phyloP scores from a whole-genome alignment of 495 filamentous ascomycete species.

The Talaromyces thailandensis region DNA sequence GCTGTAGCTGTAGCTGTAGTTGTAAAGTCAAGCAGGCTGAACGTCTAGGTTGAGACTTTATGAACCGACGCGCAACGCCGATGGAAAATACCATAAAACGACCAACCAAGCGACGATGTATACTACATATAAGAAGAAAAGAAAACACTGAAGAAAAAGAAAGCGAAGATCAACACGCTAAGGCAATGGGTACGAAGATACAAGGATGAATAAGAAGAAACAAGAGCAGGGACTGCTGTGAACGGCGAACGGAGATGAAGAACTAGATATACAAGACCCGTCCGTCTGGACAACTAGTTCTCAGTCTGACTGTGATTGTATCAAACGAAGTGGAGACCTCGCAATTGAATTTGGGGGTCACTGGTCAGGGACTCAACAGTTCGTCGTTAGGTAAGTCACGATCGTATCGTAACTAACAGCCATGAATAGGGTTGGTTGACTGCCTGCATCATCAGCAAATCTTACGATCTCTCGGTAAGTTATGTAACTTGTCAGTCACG shows the following conservation, averaged over 20 bases:
- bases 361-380: slow-evolving; percentile 8
- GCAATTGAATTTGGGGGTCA: slow-evolving; percentile 12
- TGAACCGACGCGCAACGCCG: neutral
- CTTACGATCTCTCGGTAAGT: too few species aligned
- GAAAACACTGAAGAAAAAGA: slow-evolving; percentile 6
- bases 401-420: neutral
- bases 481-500: neutral
- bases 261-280: slow-evolving; percentile 17
- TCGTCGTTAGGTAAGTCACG: neutral
- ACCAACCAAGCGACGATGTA: neutral
- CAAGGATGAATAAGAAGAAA: slow-evolving; percentile 17
- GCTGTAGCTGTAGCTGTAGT: neutral
- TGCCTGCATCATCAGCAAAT: neutral
- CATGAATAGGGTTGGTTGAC: neutral
- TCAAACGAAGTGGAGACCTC: neutral
- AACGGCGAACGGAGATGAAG: slow-evolving; percentile 15
- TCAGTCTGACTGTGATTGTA: neutral
- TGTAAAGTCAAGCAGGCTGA: neutral
- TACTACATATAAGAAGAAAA: neutral
- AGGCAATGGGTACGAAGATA: slow-evolving; percentile 4
- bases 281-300: neutral
- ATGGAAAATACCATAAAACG: neutral
- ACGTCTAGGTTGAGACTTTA: neutral
- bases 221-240: slow-evolving; percentile 14
- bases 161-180: slow-evolving; percentile 8